Base-by-base conservation (phyloP, 1,139 yeast genomes). In the Spathaspora sp. region DNA sequence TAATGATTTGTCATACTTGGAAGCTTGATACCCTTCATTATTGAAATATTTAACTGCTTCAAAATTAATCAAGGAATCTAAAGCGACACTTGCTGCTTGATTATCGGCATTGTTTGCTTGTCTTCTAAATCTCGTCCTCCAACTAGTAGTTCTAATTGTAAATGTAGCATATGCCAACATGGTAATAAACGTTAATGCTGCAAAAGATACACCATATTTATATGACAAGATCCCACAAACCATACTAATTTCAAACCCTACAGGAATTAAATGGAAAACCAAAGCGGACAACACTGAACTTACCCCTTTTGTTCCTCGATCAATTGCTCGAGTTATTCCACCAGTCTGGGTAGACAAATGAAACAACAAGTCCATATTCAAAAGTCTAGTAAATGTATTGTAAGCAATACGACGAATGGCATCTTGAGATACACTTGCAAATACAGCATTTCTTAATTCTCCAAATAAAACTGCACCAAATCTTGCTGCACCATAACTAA, bases 301-400 rank as follows among this genome's bases (percentile, higher is more conserved):
- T 45, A 93, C 93, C 67, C 99, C 99, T 57, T 93, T 93, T 1
- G 98, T 93, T 63, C 99, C 99, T 56, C 99, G 76, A 60, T 93
- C 99, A 58, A 93, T 93, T 1, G 99, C 98, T 51, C 99, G 74
- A 0, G 97, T 93, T 41, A 93, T 69, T 0, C 97, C 98, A 55
- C 99, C 99, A 0, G 99, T 95, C 63, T 95, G 98, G 56, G 91
- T 76, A 7, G 95, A 78, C 44, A 93, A 68, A 65, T 93, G 99
- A 77, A 93, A 93, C 16, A 90, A 89, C 44, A 91, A 71, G 66
- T 93, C 99, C 67, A 93, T 76, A 56, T 82, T 83, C 62, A 93
- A 75, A 48, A 93, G 71, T 64, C 91, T 98, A 42, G 73, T 76
- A 64, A 93, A 93, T 0, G 97, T 91, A 59, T 87, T 89, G 40